A percentile compares a stretch with the other conserved stretches of the same genome.
Conservation (phyloP, 257 asterid species). For the Gentiana macrophylla region DNA sequence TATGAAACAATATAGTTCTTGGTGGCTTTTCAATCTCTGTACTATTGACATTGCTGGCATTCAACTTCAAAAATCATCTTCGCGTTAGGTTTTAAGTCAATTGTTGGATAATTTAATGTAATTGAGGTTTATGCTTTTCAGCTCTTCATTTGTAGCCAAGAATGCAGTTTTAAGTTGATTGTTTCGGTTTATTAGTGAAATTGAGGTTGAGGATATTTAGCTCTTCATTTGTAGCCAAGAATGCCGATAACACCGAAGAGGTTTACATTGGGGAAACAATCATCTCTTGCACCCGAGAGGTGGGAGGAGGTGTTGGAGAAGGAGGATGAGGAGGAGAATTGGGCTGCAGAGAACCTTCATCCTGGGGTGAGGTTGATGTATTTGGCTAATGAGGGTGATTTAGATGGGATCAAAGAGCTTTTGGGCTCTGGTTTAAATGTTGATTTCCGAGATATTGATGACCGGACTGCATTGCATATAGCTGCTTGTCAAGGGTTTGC, state of each 20-base stretch:
- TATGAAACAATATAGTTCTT: no score
- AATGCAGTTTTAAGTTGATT: not conserved
- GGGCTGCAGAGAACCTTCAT: constrained; percentile 36
- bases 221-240: constrained; percentile 32
- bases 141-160: constrained; percentile 33
- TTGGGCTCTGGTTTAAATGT: constrained; percentile 55
- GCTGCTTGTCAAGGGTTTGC: constrained; percentile 95
- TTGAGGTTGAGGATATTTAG: not conserved
- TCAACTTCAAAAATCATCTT: no score
- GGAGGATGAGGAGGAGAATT: constrained; percentile 29
- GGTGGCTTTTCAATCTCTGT: no score
- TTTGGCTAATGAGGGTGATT: constrained; percentile 70
- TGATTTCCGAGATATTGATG: constrained; percentile 77
- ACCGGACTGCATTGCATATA: constrained; percentile 83
- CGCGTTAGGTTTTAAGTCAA: no score
- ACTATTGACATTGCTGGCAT: no score
- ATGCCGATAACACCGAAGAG: constrained; percentile 27
- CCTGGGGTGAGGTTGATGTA: constrained; percentile 84
- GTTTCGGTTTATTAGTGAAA: constrained; percentile 13
- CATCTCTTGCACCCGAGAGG: constrained; percentile 79
- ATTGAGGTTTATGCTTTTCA: constrained; percentile 1
- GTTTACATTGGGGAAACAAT: constrained; percentile 64
- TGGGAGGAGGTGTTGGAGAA: constrained; percentile 39
- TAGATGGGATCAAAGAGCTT: constrained; percentile 78
- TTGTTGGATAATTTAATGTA: constrained; percentile 9